Evolutionary conservation across 352 stramenopile genomes (phyloP).

Genomic region (Aphanomyces euteiches): DNA sequence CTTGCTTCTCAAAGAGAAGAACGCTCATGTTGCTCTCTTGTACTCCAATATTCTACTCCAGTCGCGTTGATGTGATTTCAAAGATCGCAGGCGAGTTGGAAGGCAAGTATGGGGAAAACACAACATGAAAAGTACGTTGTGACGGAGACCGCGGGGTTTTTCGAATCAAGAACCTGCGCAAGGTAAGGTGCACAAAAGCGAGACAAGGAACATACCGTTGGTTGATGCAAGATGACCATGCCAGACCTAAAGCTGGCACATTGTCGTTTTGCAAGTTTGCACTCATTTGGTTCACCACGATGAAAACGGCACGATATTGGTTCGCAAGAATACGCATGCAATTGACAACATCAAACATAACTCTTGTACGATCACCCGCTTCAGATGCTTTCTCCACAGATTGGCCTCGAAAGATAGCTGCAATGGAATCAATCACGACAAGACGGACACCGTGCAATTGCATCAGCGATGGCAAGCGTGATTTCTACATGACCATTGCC

Average conservation of each 20-base stretch:
- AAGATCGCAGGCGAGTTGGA: conserved; percentile 40
- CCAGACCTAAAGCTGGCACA: conserved; percentile 64
- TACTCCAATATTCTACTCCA: background rate
- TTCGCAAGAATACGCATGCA: conserved; percentile 78
- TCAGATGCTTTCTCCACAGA: conserved; percentile 38
- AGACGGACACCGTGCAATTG: conserved; percentile 73
- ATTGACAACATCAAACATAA: conserved; percentile 82
- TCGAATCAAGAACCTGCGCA: background rate
- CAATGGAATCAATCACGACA: conserved; percentile 76
- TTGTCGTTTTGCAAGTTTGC: conserved; percentile 49
- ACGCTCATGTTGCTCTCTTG: no score
- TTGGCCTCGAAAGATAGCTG: conserved; percentile 56
- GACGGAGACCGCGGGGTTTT: background rate
- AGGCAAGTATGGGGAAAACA: conserved; percentile 56
- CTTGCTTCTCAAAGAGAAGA: no score
- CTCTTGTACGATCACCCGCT: conserved; percentile 55
- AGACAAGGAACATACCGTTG: conserved; percentile 47
- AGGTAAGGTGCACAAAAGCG: background rate
- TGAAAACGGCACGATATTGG: conserved; percentile 72
- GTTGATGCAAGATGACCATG: conserved; percentile 83
- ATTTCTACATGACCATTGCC: conserved; percentile 45
- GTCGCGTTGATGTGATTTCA: conserved; percentile 46
- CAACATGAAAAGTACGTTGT: conserved; percentile 42
- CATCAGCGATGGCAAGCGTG: conserved; percentile 54
- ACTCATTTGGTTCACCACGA: conserved; percentile 79